These are phyloP conservation scores for Fusarium mundagurra DNA, from an alignment of 2,329 filamentous ascomycete genomes.

Conservation along the genomic window DNA sequence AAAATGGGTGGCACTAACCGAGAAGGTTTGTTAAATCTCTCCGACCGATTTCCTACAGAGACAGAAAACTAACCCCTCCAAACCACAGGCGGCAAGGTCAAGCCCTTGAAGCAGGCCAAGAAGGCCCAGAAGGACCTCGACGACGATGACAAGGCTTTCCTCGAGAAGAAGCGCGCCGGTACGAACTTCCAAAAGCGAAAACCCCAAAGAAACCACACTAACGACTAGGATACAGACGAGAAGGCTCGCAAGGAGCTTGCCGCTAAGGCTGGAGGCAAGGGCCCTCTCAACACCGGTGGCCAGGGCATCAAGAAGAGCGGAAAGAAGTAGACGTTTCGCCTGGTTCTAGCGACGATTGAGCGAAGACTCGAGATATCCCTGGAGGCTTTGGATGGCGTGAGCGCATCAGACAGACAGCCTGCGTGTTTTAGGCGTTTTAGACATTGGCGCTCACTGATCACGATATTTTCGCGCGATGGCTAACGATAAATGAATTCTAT, in stretches of 20 bases:
- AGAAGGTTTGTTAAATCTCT: conserved; percentile 46
- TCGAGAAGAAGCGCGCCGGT: conserved; percentile 87
- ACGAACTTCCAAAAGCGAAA: conserved; percentile 47
- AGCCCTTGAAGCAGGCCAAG: conserved; percentile 90
- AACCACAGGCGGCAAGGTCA: conserved; percentile 77
- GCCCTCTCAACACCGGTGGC: conserved; percentile 82
- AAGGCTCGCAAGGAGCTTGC: conserved; percentile 87
- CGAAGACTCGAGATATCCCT: conserved; percentile 7
- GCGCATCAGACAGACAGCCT: conserved; percentile 17
- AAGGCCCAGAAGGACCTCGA: conserved; percentile 85
- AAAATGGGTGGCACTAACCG: conserved; percentile 53
- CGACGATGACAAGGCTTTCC: conserved; percentile 85
- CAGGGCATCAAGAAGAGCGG: conserved; percentile 98
- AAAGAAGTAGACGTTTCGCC: conserved; percentile 77
- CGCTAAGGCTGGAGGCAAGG: conserved; percentile 86
- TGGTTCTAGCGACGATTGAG: not conserved
- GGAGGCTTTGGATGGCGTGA: conserved; percentile 30
- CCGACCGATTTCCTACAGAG: not conserved
- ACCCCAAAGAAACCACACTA: not conserved
- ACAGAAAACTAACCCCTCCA: conserved; percentile 37
- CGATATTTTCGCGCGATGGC: conserved; percentile 36
- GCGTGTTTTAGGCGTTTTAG: conserved; percentile 34
- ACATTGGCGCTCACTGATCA: conserved; percentile 29
- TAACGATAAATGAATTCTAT: conserved; percentile 44
- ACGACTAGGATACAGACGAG: conserved; percentile 66